Percentiles rank a stretch among this genome's conserved stretches.
Evolutionary conservation across 2,329 filamentous ascomycete genomes (phyloP).

Genomic region (Botrytis cinerea): DNA sequence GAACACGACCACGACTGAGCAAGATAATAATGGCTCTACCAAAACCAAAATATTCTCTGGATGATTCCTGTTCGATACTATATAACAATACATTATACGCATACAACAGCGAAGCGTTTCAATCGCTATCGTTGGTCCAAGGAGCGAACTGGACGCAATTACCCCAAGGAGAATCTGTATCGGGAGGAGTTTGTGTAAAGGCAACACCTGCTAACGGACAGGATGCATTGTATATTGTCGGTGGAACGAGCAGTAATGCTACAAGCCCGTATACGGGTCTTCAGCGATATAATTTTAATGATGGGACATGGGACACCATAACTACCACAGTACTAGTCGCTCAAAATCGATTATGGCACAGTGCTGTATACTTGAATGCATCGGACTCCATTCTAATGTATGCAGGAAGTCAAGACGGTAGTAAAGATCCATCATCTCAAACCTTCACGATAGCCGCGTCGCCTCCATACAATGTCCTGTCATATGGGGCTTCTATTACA

Average conservation of each 20-base stretch:
- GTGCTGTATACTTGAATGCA: slow-evolving; percentile 70
- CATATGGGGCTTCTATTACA: slow-evolving; percentile 61
- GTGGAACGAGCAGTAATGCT: slow-evolving; percentile 59
- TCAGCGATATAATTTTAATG: slow-evolving; percentile 64
- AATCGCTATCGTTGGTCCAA: slow-evolving; percentile 67
- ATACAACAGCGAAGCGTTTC: slow-evolving; percentile 74
- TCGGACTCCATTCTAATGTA: slow-evolving; percentile 77
- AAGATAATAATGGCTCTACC: slow-evolving; percentile 52
- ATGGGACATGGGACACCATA: slow-evolving; percentile 60
- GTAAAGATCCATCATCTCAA: slow-evolving; percentile 61
- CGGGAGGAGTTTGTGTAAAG: slow-evolving; percentile 75
- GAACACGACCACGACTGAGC: slow-evolving; percentile 27
- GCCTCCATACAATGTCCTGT: slow-evolving; percentile 62
- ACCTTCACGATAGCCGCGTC: slow-evolving; percentile 73
- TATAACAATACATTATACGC: slow-evolving; percentile 82
- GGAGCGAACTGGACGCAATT: slow-evolving; percentile 73
- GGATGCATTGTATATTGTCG: slow-evolving; percentile 73
- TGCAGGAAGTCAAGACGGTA: slow-evolving; percentile 68
- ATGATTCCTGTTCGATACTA: slow-evolving; percentile 79
- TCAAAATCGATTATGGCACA: slow-evolving; percentile 71
- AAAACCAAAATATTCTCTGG: slow-evolving; percentile 67
- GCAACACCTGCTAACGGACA: slow-evolving; percentile 58
- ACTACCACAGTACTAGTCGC: slow-evolving; percentile 43
- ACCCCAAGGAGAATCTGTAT: slow-evolving; percentile 66
- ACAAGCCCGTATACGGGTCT: slow-evolving; percentile 66